phyloP scores from a whole-genome alignment of 2,329 filamentous ascomycete genomes.

The Calonectria multiphialidica region DNA sequence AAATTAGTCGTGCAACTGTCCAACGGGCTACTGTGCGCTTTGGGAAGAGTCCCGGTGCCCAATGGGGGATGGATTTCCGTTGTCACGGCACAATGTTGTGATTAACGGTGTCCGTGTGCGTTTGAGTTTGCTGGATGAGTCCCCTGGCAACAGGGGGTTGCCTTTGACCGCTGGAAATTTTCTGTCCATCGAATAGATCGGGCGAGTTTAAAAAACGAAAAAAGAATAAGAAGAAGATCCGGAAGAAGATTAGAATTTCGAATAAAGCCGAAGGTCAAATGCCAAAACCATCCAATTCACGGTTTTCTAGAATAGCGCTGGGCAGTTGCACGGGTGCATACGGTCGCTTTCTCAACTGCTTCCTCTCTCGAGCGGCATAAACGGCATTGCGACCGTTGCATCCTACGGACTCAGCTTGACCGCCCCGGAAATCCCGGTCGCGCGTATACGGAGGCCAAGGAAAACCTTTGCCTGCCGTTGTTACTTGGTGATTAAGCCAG shows the following conservation, averaged over 20 bases:
- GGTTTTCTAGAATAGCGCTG: background rate
- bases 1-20: background rate
- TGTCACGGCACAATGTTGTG: background rate
- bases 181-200: background rate
- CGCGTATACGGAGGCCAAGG: background rate
- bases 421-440: background rate
- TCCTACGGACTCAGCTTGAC: background rate
- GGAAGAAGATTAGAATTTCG: background rate
- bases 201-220: background rate
- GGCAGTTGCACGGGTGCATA: background rate
- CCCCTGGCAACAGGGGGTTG: background rate
- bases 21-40: background rate
- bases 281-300: background rate
- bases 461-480: constrained; percentile 6
- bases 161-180: background rate
- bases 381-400: background rate
- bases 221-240: too few species aligned
- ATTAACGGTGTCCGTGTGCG: background rate
- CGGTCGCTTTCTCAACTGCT: too few species aligned
- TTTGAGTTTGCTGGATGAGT: background rate
- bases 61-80: background rate
- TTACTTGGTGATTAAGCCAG: background rate
- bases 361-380: background rate
- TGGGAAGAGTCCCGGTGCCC: background rate
- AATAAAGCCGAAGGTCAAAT: background rate